Evolutionary conservation across 2,329 filamentous ascomycete species (phyloP), one percentile per base, ranked within the genome.

Genomic region (Cercospora canescens): DNA sequence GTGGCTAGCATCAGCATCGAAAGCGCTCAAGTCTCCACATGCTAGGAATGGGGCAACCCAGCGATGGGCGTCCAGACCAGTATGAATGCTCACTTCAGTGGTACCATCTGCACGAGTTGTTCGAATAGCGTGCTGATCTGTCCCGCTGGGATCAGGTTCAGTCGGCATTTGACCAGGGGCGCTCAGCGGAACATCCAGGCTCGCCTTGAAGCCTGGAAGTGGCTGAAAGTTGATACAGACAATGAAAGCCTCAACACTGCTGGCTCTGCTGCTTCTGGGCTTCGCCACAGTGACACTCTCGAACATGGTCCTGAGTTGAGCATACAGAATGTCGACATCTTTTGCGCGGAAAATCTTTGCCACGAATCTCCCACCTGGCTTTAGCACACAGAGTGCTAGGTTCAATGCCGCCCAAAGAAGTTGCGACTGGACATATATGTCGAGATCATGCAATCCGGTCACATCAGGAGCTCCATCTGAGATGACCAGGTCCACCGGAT

Each of bases 371-470:
- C 95, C 95, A 50, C 95, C 95, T 0, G 94, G 94, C 66, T 91
- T 91, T 24, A 99, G 86, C 12, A 99, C 93, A 76, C 94, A 96
- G 12, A 97, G 87, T 0, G 95, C 93, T 2, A 99, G 87, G 78
- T 97, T 97, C 21, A 99, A 86, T 0, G 95, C 95, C 0, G 94
- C 93, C 79, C 96, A 97, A 58, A 99, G 89, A 8, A 99, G 86
- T 80, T 98, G 95, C 8, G 92, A 94, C 80, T 99, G 95, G 18
- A 99, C 92, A 80, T 99, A 99, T 72, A 98, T 98, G 79, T 99
- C 95, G 37, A 99, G 87, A 78, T 99, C 95, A 78, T 99, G 95
- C 1, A 99, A 85, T 21, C 95, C 95, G 0, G 95, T 99, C 12
- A 99, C 95, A 75, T 99, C 95, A 0, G 95, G 95, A 0, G 95